Conservation (phyloP, 2,329 filamentous ascomycete genomes). For the Fulvia fulva region DNA sequence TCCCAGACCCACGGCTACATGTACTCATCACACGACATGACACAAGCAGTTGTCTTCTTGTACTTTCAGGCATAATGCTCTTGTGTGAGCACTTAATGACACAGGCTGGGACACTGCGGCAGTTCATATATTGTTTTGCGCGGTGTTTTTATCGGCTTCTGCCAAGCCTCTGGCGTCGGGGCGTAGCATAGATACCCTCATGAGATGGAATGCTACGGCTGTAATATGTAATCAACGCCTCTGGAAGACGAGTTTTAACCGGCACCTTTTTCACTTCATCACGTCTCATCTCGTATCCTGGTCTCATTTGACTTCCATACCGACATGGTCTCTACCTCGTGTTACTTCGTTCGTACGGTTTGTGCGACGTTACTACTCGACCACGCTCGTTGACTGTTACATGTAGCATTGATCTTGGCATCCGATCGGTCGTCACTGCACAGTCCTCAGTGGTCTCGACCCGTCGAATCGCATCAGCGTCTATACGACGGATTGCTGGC, state of each 20-base stretch:
- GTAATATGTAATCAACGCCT: conserved; percentile 9
- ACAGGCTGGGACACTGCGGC: background rate
- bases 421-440: no score
- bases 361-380: no score
- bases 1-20: conserved; percentile 4
- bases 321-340: background rate
- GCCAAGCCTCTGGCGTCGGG: conserved; percentile 6
- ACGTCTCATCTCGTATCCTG: background rate
- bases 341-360: no score
- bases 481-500: no score
- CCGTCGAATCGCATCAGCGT: no score
- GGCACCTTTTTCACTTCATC: conserved; percentile 1
- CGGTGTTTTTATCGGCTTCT: conserved; percentile 12
- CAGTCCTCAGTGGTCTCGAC: no score
- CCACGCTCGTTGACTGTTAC: no score
- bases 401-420: no score
- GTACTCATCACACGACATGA: conserved; percentile 5
- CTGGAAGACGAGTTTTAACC: conserved; percentile 9
- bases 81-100: background rate
- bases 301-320: background rate
- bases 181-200: conserved; percentile 11
- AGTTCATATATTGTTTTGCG: background rate
- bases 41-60: conserved; percentile 1
- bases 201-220: conserved; percentile 8
- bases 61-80: conserved; percentile 5